phyloP scores from a whole-genome alignment of 768 basidiomycete species.

The Collybiopsis confluens region DNA sequence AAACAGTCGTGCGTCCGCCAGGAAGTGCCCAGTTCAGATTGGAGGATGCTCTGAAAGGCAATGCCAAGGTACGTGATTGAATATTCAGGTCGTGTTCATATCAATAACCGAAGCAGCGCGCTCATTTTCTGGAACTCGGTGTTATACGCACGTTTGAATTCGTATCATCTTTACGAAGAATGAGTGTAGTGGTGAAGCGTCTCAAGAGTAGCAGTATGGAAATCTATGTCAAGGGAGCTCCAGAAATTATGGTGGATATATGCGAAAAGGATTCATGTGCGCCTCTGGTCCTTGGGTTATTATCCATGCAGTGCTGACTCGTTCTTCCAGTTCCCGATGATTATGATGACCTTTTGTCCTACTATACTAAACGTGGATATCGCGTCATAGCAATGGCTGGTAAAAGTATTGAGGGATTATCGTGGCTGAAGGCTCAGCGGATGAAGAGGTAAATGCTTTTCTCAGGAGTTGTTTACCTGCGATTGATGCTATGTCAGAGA shows the following conservation, averaged over 20 bases:
- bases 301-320: neutral
- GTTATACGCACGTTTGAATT: conserved; percentile 97
- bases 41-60: conserved; percentile 89
- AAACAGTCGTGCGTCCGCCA: conserved; percentile 93
- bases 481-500: conserved; percentile 53
- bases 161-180: conserved; percentile 85
- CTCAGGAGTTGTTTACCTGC: neutral
- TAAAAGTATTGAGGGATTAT: conserved; percentile 87
- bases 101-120: conserved; percentile 54
- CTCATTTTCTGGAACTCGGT: conserved; percentile 95
- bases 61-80: conserved; percentile 55
- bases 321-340: conserved; percentile 80
- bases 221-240: conserved; percentile 98
- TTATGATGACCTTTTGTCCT: conserved; percentile 92
- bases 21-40: conserved; percentile 87
- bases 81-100: conserved; percentile 8
- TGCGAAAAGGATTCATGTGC: conserved; percentile 89
- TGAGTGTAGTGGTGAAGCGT: conserved; percentile 97
- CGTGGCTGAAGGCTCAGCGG: conserved; percentile 96
- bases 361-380: conserved; percentile 95
- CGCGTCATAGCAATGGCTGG: conserved; percentile 98
- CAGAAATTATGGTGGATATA: conserved; percentile 95
- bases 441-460: conserved; percentile 69
- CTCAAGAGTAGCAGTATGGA: conserved; percentile 95
- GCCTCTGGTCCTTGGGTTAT: too few species aligned